These are phyloP conservation scores for Setaria italica DNA, from an alignment of 202 grass and related monocot genomes.

Conservation along the genomic window DNA sequence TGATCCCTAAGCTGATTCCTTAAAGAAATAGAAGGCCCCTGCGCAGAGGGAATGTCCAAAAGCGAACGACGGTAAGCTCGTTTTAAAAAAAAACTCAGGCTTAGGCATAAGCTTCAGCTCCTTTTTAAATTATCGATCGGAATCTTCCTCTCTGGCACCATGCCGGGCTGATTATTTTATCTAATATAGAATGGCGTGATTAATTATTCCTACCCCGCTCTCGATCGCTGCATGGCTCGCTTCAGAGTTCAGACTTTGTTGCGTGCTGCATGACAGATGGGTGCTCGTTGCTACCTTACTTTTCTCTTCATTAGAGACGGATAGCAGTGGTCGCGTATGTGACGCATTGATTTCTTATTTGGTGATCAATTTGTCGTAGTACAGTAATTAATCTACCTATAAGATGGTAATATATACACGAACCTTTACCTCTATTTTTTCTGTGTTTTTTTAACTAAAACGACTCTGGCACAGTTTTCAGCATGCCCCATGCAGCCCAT, in stretches of 20 bases:
- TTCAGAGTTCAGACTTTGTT: neutral
- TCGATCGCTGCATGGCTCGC: neutral
- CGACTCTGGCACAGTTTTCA: too few relatives aligned
- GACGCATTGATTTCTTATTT: neutral
- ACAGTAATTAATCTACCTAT: too few relatives aligned
- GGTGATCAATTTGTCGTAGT: neutral
- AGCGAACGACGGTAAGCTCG: neutral
- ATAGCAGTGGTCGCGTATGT: neutral
- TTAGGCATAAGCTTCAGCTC: neutral
- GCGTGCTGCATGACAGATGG: neutral
- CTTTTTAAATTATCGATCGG: slow-evolving; percentile 22
- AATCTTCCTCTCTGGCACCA: slow-evolving; percentile 73
- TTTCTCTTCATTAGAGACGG: neutral
- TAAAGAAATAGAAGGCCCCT: slow-evolving; percentile 24
- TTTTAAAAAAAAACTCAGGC: slow-evolving; percentile 7
- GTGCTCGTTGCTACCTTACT: neutral
- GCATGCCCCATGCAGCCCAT: too few relatives aligned
- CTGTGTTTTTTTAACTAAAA: too few relatives aligned
- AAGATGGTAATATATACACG: too few relatives aligned
- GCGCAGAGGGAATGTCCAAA: slow-evolving; percentile 67
- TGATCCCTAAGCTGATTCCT: slow-evolving; percentile 76
- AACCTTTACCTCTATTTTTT: too few relatives aligned
- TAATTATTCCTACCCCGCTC: slow-evolving; percentile 1
- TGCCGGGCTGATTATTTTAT: slow-evolving; percentile 38
- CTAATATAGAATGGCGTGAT: neutral